Conservation (phyloP, 257 asterid genomes). For the Jasminum sambac region DNA sequence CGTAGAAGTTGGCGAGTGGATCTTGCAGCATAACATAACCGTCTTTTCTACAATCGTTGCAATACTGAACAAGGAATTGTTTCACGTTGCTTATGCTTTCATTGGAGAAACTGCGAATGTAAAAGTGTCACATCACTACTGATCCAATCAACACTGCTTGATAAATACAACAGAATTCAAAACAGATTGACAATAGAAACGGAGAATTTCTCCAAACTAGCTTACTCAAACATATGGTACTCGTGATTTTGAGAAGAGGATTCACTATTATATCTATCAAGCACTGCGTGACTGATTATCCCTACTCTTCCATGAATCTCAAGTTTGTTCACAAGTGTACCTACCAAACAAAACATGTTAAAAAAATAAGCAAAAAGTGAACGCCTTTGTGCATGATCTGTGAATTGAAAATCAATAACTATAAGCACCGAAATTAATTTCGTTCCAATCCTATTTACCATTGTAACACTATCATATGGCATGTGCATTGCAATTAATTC, state of each 20-base stretch:
- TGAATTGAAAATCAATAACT: too few relatives aligned
- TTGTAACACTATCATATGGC: too few relatives aligned
- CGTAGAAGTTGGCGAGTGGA: constrained; percentile 53
- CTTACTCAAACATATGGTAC: constrained; percentile 62
- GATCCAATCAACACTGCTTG: neutral
- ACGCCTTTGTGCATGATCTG: too few relatives aligned
- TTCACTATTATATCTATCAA: constrained; percentile 37
- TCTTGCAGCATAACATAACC: constrained; percentile 54
- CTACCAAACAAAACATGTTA: constrained; percentile 29
- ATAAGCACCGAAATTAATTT: too few relatives aligned
- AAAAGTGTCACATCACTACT: too few relatives aligned
- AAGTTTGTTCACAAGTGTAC: constrained; percentile 42
- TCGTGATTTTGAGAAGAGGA: constrained; percentile 33
- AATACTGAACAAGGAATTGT: constrained; percentile 57
- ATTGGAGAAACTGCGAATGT: constrained; percentile 40
- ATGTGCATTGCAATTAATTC: too few relatives aligned
- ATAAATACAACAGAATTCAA: neutral
- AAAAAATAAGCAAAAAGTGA: neutral
- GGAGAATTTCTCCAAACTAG: constrained; percentile 6
- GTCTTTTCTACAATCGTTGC: constrained; percentile 46
- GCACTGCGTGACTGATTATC: constrained; percentile 52
- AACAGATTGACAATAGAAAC: neutral
- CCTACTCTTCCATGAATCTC: constrained; percentile 71
- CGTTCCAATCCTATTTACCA: too few relatives aligned
- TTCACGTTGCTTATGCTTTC: constrained; percentile 51